Evolutionary conservation across 2,329 filamentous ascomycete species (phyloP).

Genomic region (Venturia asperata): DNA sequence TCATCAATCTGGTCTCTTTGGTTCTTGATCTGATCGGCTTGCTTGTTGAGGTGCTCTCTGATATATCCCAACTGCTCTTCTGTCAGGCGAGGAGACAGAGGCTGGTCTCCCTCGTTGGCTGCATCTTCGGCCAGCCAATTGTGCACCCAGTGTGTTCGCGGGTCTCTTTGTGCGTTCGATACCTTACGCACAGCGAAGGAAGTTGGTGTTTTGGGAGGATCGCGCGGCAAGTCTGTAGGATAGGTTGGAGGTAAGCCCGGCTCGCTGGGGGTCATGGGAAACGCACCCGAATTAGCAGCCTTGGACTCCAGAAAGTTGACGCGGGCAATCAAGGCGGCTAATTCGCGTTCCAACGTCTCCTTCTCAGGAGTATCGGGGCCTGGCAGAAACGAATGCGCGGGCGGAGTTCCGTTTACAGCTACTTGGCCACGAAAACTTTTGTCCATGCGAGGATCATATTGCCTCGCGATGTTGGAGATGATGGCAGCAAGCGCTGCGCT

Average conservation of each 20-base stretch:
- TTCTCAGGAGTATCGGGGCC: slow-evolving; percentile 72
- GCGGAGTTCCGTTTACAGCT: slow-evolving; percentile 45
- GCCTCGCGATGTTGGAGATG: slow-evolving; percentile 44
- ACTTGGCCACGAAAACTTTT: slow-evolving; percentile 39
- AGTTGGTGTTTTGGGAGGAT: slow-evolving; percentile 31
- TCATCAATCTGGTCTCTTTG: slow-evolving; percentile 80
- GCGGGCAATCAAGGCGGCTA: slow-evolving; percentile 68
- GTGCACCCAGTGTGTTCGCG: slow-evolving; percentile 39
- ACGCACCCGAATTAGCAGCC: slow-evolving; percentile 52
- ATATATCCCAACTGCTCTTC: slow-evolving; percentile 80
- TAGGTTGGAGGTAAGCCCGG: slow-evolving; percentile 49
- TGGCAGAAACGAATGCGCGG: slow-evolving; percentile 60
- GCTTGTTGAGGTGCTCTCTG: slow-evolving; percentile 84
- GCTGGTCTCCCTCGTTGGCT: slow-evolving; percentile 38
- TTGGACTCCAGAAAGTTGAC: slow-evolving; percentile 78
- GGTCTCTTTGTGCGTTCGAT: slow-evolving; percentile 31
- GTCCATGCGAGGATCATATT: slow-evolving; percentile 38
- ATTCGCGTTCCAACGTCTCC: slow-evolving; percentile 70
- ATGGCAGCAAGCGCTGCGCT: slow-evolving; percentile 35
- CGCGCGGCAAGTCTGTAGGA: slow-evolving; percentile 46
- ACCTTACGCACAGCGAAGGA: slow-evolving; percentile 27
- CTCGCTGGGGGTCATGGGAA: slow-evolving; percentile 80
- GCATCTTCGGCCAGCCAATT: slow-evolving; percentile 49
- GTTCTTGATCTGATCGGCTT: slow-evolving; percentile 83
- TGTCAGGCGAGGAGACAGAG: slow-evolving; percentile 52